Percentiles rank a stretch among this genome's conserved stretches.
phyloP scores from a whole-genome alignment of 2,329 filamentous ascomycete species.

The Pezicula rhizophila region DNA sequence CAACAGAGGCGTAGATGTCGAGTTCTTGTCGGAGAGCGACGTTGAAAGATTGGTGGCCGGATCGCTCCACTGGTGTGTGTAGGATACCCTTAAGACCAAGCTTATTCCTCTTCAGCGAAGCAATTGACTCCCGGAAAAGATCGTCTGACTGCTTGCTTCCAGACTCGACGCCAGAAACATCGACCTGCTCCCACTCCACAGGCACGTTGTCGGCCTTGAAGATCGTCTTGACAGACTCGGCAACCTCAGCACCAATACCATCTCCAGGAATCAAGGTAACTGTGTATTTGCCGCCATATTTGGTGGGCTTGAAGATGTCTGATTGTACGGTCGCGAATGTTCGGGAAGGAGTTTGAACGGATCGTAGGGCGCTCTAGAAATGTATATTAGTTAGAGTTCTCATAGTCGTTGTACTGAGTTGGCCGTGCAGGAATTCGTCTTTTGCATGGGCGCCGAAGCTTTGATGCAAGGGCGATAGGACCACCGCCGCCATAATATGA shows the following conservation, averaged over 20 bases:
- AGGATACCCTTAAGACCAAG: constrained; percentile 98
- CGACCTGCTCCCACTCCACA: constrained; percentile 97
- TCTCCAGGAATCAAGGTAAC: constrained; percentile 98
- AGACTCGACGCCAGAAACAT: constrained; percentile 84
- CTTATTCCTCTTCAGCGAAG: constrained; percentile 97
- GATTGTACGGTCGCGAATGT: constrained; percentile 75
- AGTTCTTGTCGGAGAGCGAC: constrained; percentile 98
- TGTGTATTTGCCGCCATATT: constrained; percentile 96
- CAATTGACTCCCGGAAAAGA: constrained; percentile 90
- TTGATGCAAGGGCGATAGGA: constrained; percentile 2
- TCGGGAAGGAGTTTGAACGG: constrained; percentile 21
- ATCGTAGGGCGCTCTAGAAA: constrained; percentile 28
- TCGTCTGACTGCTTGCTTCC: constrained; percentile 83
- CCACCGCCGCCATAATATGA: background rate
- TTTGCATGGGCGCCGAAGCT: background rate
- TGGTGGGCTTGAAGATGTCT: constrained; percentile 98
- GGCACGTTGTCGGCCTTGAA: constrained; percentile 99
- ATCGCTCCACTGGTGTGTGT: constrained; percentile 93
- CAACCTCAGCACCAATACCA: constrained; percentile 95
- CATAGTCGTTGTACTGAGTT: background rate
- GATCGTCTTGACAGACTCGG: constrained; percentile 96
- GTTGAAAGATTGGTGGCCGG: constrained; percentile 99
- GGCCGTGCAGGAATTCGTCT: background rate
- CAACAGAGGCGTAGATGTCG: constrained; percentile 98
- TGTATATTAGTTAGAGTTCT: constrained; percentile 16